Conservation (phyloP, 1,139 yeast species). For the Geotrichum phurueaensis region DNA sequence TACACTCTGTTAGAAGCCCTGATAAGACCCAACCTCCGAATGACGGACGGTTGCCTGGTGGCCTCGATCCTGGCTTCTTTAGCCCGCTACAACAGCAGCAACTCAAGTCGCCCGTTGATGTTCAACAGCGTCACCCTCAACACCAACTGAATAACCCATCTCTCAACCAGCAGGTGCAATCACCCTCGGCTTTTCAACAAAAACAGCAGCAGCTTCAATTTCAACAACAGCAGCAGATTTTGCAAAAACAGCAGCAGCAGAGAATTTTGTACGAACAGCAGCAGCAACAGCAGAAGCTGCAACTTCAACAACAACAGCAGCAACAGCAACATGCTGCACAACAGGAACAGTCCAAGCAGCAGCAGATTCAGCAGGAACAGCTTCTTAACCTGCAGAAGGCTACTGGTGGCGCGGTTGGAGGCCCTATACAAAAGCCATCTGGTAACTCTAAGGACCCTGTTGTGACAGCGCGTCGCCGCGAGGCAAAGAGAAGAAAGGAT, state of each 20-base stretch:
- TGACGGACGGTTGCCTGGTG: constrained; percentile 13
- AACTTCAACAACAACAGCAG: constrained; percentile 9
- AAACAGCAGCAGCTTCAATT: constrained; percentile 17
- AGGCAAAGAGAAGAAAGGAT: constrained; percentile 62
- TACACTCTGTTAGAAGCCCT: constrained; percentile 31
- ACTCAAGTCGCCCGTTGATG: constrained; percentile 6
- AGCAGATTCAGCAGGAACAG: constrained; percentile 24
- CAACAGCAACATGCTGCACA: constrained; percentile 18
- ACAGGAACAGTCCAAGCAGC: constrained; percentile 21
- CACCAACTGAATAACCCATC: constrained; percentile 22
- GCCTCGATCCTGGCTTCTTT: constrained; percentile 14
- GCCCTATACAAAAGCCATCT: constrained; percentile 19
- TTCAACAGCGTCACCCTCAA: constrained; percentile 13
- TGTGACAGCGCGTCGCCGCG: constrained; percentile 58
- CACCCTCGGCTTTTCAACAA: constrained; percentile 19
- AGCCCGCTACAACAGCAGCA: constrained; percentile 19
- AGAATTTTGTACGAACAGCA: constrained; percentile 20
- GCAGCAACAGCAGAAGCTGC: constrained; percentile 18
- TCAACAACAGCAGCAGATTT: constrained; percentile 17
- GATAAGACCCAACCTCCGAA: constrained; percentile 11
- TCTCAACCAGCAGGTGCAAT: constrained; percentile 24
- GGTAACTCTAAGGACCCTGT: constrained; percentile 35
- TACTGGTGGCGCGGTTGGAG: constrained; percentile 30
- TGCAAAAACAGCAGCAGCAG: constrained; percentile 20
- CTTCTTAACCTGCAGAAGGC: constrained; percentile 33